Evolutionary conservation across 2,329 filamentous ascomycete species (phyloP).

Genomic region (Zelopaecilomyces penicillatus): DNA sequence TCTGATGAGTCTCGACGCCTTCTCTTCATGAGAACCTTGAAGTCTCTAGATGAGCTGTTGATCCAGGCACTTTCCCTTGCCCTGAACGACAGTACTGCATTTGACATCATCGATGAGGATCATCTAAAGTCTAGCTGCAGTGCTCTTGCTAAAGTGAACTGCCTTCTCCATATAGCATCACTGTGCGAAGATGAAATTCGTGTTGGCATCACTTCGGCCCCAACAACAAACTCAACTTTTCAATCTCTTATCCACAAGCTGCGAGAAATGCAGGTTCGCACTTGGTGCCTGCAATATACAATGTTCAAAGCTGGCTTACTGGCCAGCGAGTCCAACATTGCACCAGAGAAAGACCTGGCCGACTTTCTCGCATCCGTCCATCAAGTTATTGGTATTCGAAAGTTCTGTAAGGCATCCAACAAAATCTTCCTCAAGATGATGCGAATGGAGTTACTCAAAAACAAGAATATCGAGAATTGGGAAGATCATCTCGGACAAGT

Average conservation of each 20-base stretch:
- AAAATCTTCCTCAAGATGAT: conserved; percentile 85
- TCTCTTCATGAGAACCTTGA: conserved; percentile 66
- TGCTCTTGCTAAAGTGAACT: conserved; percentile 62
- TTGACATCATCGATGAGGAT: conserved; percentile 75
- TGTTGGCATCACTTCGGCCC: conserved; percentile 60
- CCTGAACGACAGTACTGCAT: conserved; percentile 58
- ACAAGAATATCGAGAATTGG: conserved; percentile 70
- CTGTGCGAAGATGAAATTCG: conserved; percentile 81
- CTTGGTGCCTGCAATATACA: conserved; percentile 81
- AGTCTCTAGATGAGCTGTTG: conserved; percentile 69
- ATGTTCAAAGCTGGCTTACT: conserved; percentile 72
- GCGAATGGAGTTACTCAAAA: conserved; percentile 72
- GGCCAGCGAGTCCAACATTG: conserved; percentile 54
- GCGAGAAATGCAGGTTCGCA: conserved; percentile 77
- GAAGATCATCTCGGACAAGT: conserved; percentile 83
- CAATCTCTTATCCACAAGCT: conserved; percentile 54
- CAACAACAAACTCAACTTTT: conserved; percentile 48
- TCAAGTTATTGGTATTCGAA: conserved; percentile 72
- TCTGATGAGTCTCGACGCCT: conserved; percentile 57
- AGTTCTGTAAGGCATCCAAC: conserved; percentile 75
- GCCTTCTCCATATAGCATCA: conserved; percentile 69
- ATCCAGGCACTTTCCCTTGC: conserved; percentile 61
- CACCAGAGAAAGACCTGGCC: conserved; percentile 63
- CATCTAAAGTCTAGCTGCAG: conserved; percentile 67
- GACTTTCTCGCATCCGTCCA: conserved; percentile 77